A percentile compares a stretch with the other conserved stretches of the same genome.
These are phyloP conservation scores for Neurospora crassa DNA, from an alignment of 2,329 filamentous ascomycete species.

Conservation along the genomic window DNA sequence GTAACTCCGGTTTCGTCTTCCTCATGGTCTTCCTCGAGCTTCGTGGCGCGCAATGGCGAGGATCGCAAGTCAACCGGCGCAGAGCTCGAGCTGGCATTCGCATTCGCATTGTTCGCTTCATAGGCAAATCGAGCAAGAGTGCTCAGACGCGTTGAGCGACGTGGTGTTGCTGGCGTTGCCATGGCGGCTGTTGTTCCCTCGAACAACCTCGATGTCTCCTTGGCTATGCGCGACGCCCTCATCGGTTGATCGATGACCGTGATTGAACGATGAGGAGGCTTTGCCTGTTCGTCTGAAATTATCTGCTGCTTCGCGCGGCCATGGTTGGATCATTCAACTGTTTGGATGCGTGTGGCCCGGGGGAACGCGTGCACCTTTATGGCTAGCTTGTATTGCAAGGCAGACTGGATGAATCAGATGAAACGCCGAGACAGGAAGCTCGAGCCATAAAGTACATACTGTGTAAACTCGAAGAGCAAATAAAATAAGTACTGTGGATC, in stretches of 20 bases:
- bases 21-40: conserved; percentile 11
- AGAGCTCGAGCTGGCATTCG: conserved; percentile 2
- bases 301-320: not conserved
- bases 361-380: not conserved
- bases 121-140: conserved; percentile 38
- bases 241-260: conserved; percentile 24
- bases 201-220: conserved; percentile 48
- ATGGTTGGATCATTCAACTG: not conserved
- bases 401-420: not conserved
- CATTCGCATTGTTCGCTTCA: conserved; percentile 17
- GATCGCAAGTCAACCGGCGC: not conserved
- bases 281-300: not conserved
- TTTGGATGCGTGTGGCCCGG: not conserved
- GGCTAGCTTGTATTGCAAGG: not conserved
- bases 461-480: not conserved
- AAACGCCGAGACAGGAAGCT: not conserved
- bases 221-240: conserved; percentile 49
- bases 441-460: not conserved
- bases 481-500: not conserved
- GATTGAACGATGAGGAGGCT: not conserved
- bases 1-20: conserved; percentile 6
- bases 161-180: conserved; percentile 22
- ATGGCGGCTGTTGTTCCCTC: conserved; percentile 27
- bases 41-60: conserved; percentile 8
- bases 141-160: conserved; percentile 38